A percentile compares a stretch with the other conserved stretches of the same genome.
Evolutionary conservation across 352 stramenopile genomes (phyloP).

Genomic region (Vaucheria bursata): DNA sequence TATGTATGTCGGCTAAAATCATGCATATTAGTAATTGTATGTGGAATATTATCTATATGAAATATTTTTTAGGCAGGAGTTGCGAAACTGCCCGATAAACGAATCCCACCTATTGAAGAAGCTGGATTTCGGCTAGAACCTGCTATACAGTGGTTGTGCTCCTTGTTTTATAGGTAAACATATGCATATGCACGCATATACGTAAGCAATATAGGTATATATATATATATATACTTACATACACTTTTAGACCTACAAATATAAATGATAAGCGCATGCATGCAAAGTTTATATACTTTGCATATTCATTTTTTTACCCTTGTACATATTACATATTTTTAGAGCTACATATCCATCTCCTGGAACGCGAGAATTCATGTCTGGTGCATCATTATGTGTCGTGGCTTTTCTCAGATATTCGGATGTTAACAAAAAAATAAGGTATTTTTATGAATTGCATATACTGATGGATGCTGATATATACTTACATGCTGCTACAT

Average conservation of each 20-base stretch:
- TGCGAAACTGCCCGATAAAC: neutral
- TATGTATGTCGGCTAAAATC: no score
- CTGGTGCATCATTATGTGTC: neutral
- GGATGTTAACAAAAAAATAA: neutral
- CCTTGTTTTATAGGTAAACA: neutral
- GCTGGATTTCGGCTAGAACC: neutral
- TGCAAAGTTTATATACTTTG: constrained; percentile 1
- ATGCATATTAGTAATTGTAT: no score
- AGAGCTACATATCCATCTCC: neutral
- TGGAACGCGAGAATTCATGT: neutral
- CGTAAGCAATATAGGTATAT: no score
- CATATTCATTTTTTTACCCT: no score
- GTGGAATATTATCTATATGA: no score
- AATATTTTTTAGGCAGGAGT: neutral
- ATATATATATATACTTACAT: no score
- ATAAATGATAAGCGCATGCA: no score
- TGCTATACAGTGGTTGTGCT: neutral
- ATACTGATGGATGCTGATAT: no score
- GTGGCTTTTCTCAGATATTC: neutral
- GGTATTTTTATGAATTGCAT: no score
- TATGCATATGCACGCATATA: no score
- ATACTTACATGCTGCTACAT: no score
- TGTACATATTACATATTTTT: neutral
- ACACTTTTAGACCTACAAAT: no score
- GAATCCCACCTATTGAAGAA: neutral